A percentile compares a stretch with the other conserved stretches of the same genome.
phyloP scores from a whole-genome alignment of 2,329 filamentous ascomycete species.

The Fusarium pseudocircinatum region DNA sequence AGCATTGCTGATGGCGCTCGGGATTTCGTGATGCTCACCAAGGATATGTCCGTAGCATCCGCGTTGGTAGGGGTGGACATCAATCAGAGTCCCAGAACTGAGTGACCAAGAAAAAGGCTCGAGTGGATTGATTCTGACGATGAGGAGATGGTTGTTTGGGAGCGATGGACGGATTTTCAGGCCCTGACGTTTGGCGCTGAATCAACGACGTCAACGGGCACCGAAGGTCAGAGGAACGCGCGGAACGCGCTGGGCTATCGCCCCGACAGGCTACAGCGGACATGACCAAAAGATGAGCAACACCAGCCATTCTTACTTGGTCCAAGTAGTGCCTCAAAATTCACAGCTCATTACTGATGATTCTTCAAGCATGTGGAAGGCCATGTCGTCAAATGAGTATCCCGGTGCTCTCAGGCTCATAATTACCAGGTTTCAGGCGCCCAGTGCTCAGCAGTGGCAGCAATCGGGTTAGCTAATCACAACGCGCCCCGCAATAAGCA shows the following conservation, averaged over 20 bases:
- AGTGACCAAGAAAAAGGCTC: rapidly evolving
- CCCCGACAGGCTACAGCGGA: neutral
- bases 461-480: neutral
- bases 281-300: too few relatives aligned
- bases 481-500: neutral
- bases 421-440: neutral
- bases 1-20: rapidly evolving
- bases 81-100: neutral
- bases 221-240: neutral
- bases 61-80: slow-evolving; percentile 11
- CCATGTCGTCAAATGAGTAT: neutral
- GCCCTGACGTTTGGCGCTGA: neutral
- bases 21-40: neutral
- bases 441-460: neutral
- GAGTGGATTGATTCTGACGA: rapidly evolving
- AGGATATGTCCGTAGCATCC: slow-evolving; percentile 20
- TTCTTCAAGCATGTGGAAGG: neutral
- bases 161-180: neutral
- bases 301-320: neutral
- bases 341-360: rapidly evolving
- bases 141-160: rapidly evolving
- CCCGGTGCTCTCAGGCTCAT: neutral
- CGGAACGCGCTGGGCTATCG: neutral
- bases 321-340: rapidly evolving
- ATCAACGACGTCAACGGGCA: slow-evolving; percentile 29